Percentiles rank a stretch among this genome's conserved stretches.
Conservation (phyloP, 768 basidiomycete species). For the Fibroporia radiculosa region DNA sequence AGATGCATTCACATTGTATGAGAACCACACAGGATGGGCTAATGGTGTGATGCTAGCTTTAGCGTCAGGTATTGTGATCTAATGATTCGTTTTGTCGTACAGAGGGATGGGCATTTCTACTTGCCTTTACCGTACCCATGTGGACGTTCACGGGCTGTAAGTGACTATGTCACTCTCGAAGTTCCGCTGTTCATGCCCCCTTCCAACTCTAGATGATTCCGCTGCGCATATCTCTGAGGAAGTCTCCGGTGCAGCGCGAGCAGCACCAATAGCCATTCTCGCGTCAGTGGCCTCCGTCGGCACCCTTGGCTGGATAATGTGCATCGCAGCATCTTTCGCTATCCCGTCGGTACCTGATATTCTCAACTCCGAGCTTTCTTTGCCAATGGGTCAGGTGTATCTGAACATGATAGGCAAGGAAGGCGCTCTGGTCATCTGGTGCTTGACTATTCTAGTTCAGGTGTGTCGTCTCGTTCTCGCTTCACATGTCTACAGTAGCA, state of each 20-base stretch:
- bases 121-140: conserved; percentile 70
- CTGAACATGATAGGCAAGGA: conserved; percentile 55
- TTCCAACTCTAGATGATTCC: conserved; percentile 48
- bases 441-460: conserved; percentile 57
- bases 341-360: conserved; percentile 46
- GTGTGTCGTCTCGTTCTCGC: conserved; percentile 16
- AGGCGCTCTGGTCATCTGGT: conserved; percentile 69
- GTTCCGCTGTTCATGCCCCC: not conserved
- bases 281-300: conserved; percentile 52
- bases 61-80: not conserved
- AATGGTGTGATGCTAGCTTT: conserved; percentile 37
- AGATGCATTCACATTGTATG: conserved; percentile 60
- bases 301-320: conserved; percentile 51
- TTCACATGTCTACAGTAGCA: not conserved
- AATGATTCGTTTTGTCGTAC: not conserved
- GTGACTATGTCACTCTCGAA: conserved; percentile 23
- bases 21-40: conserved; percentile 63
- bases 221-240: conserved; percentile 76
- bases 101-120: conserved; percentile 69
- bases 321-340: conserved; percentile 58
- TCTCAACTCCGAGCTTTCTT: conserved; percentile 40
- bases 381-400: conserved; percentile 68
- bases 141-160: conserved; percentile 72
- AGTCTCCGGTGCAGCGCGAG: conserved; percentile 49
- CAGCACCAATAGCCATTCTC: conserved; percentile 64